A percentile compares a stretch with the other conserved stretches of the same genome.
phyloP scores from a whole-genome alignment of 2,329 filamentous ascomycete species.

The Hypoxylon rubiginosum region DNA sequence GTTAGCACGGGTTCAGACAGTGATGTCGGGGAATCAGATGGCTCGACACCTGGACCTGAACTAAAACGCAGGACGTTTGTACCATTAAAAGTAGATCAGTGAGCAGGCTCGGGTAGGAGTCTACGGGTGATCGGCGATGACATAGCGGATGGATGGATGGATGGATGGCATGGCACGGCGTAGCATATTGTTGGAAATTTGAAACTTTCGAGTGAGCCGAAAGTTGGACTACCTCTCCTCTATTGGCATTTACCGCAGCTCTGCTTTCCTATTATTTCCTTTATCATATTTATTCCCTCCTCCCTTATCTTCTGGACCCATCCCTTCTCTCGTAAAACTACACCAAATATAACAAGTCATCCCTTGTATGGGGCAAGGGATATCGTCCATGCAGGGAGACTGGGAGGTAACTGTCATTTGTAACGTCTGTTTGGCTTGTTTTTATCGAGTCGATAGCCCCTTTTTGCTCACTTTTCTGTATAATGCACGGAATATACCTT shows the following conservation, averaged over 20 bases:
- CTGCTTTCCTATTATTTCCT: neutral
- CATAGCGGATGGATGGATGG: neutral
- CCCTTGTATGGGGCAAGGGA: no score
- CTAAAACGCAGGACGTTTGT: slow-evolving; percentile 17
- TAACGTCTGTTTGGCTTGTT: no score
- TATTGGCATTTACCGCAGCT: neutral
- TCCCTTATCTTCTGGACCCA: neutral
- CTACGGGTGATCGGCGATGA: neutral
- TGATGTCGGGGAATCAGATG: slow-evolving; percentile 16
- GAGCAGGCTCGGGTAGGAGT: neutral
- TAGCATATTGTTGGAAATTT: neutral
- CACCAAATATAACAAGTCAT: no score
- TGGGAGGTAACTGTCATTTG: no score
- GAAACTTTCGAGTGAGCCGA: neutral
- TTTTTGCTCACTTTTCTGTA: no score
- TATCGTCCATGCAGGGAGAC: no score
- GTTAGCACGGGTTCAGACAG: slow-evolving; percentile 35
- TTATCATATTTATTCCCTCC: neutral
- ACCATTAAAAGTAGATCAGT: neutral
- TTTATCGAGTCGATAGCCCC: no score
- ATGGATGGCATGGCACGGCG: slow-evolving; percentile 3
- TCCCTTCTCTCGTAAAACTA: neutral
- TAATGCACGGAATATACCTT: no score
- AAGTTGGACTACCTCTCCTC: neutral
- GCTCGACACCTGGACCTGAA: neutral